phyloP scores from a whole-genome alignment of 2,329 filamentous ascomycete species.

The Fusarium sp. region DNA sequence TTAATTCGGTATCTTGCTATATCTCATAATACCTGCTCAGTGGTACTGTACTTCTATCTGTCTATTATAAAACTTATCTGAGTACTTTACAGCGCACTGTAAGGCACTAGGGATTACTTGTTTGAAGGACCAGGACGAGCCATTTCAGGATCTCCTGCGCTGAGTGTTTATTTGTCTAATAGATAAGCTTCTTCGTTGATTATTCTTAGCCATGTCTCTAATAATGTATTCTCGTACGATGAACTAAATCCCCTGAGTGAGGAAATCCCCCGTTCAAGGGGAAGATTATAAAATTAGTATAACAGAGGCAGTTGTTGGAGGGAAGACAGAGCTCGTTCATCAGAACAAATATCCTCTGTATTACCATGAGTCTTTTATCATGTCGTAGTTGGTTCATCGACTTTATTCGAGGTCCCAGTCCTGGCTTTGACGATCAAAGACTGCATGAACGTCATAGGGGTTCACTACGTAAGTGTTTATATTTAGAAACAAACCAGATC shows the following conservation, averaged over 20 bases:
- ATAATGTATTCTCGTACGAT: not conserved
- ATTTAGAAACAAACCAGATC: not conserved
- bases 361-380: too few species aligned
- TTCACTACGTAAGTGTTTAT: not conserved
- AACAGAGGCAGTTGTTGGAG: not conserved
- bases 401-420: not conserved
- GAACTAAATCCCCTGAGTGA: not conserved
- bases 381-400: not conserved
- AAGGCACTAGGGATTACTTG: not conserved
- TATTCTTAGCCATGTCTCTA: not conserved
- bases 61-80: not conserved
- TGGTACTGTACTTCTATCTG: not conserved
- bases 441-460: not conserved
- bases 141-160: not conserved
- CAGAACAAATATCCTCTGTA: too few species aligned
- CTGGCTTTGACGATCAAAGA: not conserved
- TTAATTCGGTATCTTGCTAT: not conserved
- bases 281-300: not conserved
- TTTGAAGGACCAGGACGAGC: not conserved
- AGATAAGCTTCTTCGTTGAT: not conserved
- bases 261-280: not conserved
- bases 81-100: not conserved
- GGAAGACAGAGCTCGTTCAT: too few species aligned
- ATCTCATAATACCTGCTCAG: not conserved
- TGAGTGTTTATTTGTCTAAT: not conserved